phyloP scores from a whole-genome alignment of 2,329 filamentous ascomycete species.

The Clarireedia hainanense region DNA sequence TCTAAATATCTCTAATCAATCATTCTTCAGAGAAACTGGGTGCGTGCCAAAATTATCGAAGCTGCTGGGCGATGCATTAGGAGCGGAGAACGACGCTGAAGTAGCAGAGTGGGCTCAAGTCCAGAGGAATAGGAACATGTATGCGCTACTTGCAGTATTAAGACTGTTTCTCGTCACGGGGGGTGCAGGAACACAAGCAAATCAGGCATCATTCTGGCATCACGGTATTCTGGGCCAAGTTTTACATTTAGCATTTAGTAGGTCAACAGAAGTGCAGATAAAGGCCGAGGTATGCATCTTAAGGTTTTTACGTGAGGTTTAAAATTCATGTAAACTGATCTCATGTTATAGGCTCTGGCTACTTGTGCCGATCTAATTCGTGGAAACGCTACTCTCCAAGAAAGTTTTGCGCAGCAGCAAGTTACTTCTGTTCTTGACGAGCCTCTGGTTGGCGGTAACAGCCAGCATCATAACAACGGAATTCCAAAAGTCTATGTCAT shows the following conservation, averaged over 20 bases:
- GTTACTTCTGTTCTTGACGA: conserved; percentile 54
- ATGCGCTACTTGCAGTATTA: conserved; percentile 79
- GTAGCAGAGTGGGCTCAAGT: conserved; percentile 67
- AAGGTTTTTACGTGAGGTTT: background rate
- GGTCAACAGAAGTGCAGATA: conserved; percentile 64
- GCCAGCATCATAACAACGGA: conserved; percentile 40
- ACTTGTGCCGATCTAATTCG: conserved; percentile 86
- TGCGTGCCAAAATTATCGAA: conserved; percentile 65
- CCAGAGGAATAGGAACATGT: conserved; percentile 82
- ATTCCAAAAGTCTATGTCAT: conserved; percentile 74
- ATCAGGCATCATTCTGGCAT: conserved; percentile 80
- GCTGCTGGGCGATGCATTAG: conserved; percentile 55
- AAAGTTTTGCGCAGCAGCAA: conserved; percentile 80
- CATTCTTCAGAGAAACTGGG: conserved; percentile 84
- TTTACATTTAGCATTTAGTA: conserved; percentile 74
- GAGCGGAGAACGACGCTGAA: conserved; percentile 46
- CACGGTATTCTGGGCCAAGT: conserved; percentile 72
- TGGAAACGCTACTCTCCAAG: conserved; percentile 72
- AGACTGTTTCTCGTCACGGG: conserved; percentile 77
- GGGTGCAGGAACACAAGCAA: conserved; percentile 71
- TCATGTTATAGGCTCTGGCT: conserved; percentile 55
- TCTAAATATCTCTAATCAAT: conserved; percentile 86
- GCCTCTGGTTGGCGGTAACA: conserved; percentile 30
- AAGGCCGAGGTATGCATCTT: conserved; percentile 59
- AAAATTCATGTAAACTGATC: conserved; percentile 11